Evolutionary conservation across 78 protist genomes (phyloP).

Genomic region (Dictyostelium brefeldianum): DNA sequence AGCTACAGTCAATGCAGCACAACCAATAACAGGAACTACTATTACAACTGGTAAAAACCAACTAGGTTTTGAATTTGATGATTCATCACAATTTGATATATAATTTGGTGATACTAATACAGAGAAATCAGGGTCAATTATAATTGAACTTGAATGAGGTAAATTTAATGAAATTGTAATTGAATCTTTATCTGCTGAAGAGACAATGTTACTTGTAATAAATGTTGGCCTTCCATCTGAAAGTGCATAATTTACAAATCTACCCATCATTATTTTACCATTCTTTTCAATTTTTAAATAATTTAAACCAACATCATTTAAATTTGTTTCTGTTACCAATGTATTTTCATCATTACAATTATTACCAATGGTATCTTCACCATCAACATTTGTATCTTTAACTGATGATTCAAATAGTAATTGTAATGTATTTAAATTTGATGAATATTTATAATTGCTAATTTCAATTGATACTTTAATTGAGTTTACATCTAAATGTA

Average conservation of each 20-base stretch:
- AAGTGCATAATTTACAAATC: neutral
- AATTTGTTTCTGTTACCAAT: neutral
- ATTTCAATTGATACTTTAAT: neutral
- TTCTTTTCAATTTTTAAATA: neutral
- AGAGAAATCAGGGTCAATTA: neutral
- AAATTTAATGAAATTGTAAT: neutral
- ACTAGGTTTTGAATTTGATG: neutral
- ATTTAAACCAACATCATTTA: neutral
- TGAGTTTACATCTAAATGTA: neutral
- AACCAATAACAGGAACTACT: neutral
- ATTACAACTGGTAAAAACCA: constrained; percentile 7
- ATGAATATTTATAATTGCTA: neutral
- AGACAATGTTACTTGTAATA: neutral
- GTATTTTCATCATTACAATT: neutral
- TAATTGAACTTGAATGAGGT: constrained; percentile 8
- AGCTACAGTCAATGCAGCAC: neutral
- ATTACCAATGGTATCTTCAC: neutral
- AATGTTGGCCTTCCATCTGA: constrained; percentile 31
- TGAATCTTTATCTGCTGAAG: neutral
- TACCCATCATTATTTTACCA: neutral
- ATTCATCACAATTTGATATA: neutral
- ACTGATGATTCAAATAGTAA: neutral
- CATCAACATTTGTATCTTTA: neutral
- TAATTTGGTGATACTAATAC: neutral
- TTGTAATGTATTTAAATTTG: neutral